Percentiles rank a stretch among this genome's conserved stretches.
Conservation (phyloP, 495 filamentous ascomycete species). For the Tuber magnatum region DNA sequence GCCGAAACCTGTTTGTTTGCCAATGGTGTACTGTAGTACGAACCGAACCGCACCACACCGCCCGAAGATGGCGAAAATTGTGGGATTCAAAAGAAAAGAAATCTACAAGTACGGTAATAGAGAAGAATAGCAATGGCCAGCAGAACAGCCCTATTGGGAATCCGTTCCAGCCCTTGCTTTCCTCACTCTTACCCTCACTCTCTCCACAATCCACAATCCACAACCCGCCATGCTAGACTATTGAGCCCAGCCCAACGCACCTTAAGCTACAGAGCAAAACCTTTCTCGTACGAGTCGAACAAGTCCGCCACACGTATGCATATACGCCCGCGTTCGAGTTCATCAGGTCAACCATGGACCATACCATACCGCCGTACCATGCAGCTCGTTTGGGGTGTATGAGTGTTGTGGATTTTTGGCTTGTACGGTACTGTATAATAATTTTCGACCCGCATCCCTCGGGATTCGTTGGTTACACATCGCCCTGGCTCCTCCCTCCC, state of each 20-base stretch:
- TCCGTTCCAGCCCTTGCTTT: background rate
- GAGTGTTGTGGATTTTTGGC: background rate
- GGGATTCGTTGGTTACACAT: background rate
- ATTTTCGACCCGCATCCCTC: background rate
- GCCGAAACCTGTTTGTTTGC: conserved; percentile 1
- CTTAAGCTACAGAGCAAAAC: background rate
- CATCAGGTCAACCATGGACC: background rate
- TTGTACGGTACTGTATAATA: too few species aligned
- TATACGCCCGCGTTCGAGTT: background rate
- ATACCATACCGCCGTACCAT: background rate
- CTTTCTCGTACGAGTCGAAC: background rate
- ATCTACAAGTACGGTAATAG: background rate
- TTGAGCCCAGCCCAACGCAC: background rate
- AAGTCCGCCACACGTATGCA: background rate
- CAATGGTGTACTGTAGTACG: background rate
- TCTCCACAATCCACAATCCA: background rate
- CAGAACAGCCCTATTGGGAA: background rate
- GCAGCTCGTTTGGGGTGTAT: background rate
- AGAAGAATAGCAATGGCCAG: background rate
- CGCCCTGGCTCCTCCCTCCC: background rate
- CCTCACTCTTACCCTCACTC: background rate
- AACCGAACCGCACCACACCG: background rate
- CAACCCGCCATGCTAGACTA: too few species aligned
- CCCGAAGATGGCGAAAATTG: background rate
- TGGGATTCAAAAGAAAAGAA: background rate